Evolutionary conservation across 2,329 filamentous ascomycete species (phyloP).

Genomic region (Trichoderma oligosporum): DNA sequence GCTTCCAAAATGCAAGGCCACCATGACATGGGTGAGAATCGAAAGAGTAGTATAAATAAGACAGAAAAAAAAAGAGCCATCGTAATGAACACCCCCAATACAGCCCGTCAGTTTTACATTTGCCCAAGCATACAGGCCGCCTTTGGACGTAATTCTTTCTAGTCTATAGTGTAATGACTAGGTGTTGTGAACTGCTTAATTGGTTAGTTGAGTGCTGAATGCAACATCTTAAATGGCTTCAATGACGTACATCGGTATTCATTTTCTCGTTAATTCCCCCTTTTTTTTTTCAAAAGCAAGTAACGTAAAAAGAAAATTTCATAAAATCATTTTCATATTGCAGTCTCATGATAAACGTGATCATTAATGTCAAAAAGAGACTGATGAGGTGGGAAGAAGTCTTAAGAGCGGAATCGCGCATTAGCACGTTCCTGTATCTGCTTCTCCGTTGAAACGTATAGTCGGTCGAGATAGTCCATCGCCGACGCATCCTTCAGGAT

Average conservation of each 20-base stretch:
- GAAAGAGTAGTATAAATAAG: neutral
- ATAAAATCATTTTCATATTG: slow-evolving; percentile 15
- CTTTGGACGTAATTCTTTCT: neutral
- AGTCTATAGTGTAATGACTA: neutral
- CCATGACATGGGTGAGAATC: slow-evolving; percentile 1
- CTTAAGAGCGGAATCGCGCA: slow-evolving; percentile 33
- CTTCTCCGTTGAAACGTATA: slow-evolving; percentile 79
- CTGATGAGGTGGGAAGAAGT: slow-evolving; percentile 12
- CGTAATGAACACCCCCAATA: slow-evolving; percentile 3
- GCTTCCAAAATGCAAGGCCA: slow-evolving; percentile 13
- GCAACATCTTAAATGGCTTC: neutral
- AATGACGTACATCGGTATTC: slow-evolving; percentile 3
- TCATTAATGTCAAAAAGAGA: slow-evolving; percentile 20
- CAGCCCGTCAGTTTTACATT: slow-evolving; percentile 12
- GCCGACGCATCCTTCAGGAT: slow-evolving; percentile 79
- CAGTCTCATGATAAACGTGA: slow-evolving; percentile 25
- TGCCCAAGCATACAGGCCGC: neutral
- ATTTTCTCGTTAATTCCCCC: slow-evolving; percentile 2
- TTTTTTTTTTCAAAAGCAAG: neutral
- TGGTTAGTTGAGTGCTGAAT: neutral
- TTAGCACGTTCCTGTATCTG: slow-evolving; percentile 66
- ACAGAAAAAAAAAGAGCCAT: neutral
- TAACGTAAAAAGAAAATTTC: slow-evolving; percentile 12
- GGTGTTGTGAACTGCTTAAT: neutral
- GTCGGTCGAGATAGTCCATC: slow-evolving; percentile 75